Evolutionary conservation across 1,139 yeast genomes (phyloP), one percentile per base, ranked within the genome.

Genomic region (Kodamaea derodonti): DNA sequence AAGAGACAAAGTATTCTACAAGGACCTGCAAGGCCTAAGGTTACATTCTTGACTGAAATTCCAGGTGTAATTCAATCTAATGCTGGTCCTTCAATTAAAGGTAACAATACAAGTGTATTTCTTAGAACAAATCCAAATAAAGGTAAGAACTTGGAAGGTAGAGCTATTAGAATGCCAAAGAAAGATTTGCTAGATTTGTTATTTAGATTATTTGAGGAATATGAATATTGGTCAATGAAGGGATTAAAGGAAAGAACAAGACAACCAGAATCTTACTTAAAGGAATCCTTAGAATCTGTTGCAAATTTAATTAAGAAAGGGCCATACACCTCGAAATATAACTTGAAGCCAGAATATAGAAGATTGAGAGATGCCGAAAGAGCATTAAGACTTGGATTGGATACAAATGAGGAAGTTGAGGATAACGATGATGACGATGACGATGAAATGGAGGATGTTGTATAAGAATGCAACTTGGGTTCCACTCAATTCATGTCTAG

Each of bases 161-260:
- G 95, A 54, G 95, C 97, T 25, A 87, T 86, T 44, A 78, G 99
- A 58, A 84, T 92, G 82, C 95, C 95, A 27, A 82, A 86, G 65
- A 87, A 86, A 59, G 97, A 88, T 46, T 75, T 92, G 38, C 75
- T 92, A 71, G 97, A 90, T 59, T 65, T 86, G 48, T 67, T 92
- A 45, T 92, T 94, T 74, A 74, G 85, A 48, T 70, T 92, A 48
- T 92, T 92, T 59, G 97, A 88, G 56, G 95, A 90, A 58, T 88
- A 85, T 58, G 97, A 92, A 55, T 92, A 90, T 60, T 92, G 98
- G 98, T 82, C 95, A 9, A 72, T 92, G 72, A 88, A 88, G 60
- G 97, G 97, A 25, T 69, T 92, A 42, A 84, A 88, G 55, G 98
- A 92, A 57, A 76, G 95, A 49, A 88, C 97, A 2, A 82, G 83